Evolutionary conservation across 1,139 yeast species (phyloP).

Genomic region (Candida albicans): DNA sequence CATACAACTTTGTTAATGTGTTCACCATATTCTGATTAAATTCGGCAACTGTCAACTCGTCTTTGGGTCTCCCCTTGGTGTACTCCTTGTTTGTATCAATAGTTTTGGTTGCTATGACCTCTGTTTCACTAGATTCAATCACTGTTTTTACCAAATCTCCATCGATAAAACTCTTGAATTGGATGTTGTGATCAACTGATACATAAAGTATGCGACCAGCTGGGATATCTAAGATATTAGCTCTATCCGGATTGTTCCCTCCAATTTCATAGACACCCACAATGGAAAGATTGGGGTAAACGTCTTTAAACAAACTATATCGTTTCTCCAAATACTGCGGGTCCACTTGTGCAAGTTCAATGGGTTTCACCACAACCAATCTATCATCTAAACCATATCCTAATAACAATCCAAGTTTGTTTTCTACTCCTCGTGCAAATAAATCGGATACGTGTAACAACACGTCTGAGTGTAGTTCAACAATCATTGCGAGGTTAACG

Average conservation of each 20-base stretch:
- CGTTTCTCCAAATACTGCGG: constrained; percentile 25
- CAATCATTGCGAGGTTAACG: constrained; percentile 3
- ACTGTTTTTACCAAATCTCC: constrained; percentile 13
- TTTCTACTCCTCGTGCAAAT: constrained; percentile 17
- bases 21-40: no score
- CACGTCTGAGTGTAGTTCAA: constrained; percentile 29
- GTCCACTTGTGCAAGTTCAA: constrained; percentile 27
- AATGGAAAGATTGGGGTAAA: constrained; percentile 26
- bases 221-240: constrained; percentile 1
- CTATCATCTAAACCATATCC: constrained; percentile 20
- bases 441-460: constrained; percentile 32
- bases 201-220: constrained; percentile 12
- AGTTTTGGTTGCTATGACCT: constrained; percentile 28
- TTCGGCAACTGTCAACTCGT: no score
- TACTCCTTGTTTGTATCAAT: constrained; percentile 10
- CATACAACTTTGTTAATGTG: no score
- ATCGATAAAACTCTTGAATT: constrained; percentile 7
- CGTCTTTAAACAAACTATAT: constrained; percentile 27
- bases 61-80: no score
- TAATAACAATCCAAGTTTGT: constrained; percentile 28
- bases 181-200: constrained; percentile 6
- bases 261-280: constrained; percentile 28
- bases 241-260: no score
- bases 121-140: constrained; percentile 24
- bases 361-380: constrained; percentile 20